Evolutionary conservation across 2,329 filamentous ascomycete genomes (phyloP).

Genomic region (Trichoderma asperellum): DNA sequence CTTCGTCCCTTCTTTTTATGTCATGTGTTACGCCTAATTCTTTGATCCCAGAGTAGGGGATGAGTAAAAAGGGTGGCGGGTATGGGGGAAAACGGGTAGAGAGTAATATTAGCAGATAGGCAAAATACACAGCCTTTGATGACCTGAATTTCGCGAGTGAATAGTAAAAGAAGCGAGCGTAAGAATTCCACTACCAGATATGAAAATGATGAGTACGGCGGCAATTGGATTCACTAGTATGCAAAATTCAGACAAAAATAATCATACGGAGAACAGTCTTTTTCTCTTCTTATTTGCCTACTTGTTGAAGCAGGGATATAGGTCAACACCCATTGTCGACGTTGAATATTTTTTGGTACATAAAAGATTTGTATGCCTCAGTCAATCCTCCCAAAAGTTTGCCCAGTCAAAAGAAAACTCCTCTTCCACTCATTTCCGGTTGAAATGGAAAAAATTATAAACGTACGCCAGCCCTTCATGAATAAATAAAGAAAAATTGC

Average conservation of each 20-base stretch:
- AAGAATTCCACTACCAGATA: not conserved
- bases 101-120: constrained; percentile 23
- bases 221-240: not conserved
- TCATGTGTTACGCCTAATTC: not conserved
- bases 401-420: constrained; percentile 30
- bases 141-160: not conserved
- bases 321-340: constrained; percentile 25
- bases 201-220: not conserved
- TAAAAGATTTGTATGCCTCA: constrained; percentile 23
- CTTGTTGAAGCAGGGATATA: constrained; percentile 31
- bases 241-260: not conserved
- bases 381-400: constrained; percentile 7
- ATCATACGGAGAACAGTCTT: not conserved
- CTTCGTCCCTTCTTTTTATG: not conserved
- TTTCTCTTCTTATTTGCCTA: constrained; percentile 14
- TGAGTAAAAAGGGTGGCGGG: not conserved
- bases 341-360: constrained; percentile 29
- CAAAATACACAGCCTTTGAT: constrained; percentile 27
- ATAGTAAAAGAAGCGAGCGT: not conserved
- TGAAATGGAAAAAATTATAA: constrained; percentile 30
- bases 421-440: constrained; percentile 24
- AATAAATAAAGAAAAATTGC: constrained; percentile 19
- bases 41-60: not conserved
- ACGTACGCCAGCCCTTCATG: constrained; percentile 33
- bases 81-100: constrained; percentile 1